Evolutionary conservation across 768 basidiomycete species (phyloP).

Genomic region (Tephrocybe rancida): DNA sequence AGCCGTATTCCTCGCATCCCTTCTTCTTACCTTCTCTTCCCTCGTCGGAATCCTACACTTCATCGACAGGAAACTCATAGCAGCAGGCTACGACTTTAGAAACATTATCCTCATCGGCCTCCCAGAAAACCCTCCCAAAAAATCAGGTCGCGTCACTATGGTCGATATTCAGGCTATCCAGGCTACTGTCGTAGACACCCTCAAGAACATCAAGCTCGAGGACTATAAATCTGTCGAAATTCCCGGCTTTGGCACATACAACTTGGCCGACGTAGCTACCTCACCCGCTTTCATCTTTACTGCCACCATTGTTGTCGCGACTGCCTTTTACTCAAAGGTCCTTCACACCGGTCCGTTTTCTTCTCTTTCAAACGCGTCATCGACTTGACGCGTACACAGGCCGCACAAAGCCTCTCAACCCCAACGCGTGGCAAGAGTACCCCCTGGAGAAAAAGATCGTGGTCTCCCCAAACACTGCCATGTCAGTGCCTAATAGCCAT

Average conservation of each 20-base stretch:
- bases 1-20: conserved; percentile 54
- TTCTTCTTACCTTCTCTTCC: conserved; percentile 44
- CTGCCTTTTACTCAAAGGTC: conserved; percentile 57
- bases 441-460: conserved; percentile 78
- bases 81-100: conserved; percentile 59
- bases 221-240: conserved; percentile 35
- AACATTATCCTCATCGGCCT: conserved; percentile 68
- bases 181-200: conserved; percentile 12
- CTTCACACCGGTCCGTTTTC: conserved; percentile 39
- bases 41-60: conserved; percentile 49
- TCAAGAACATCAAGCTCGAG: conserved; percentile 26
- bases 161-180: conserved; percentile 21
- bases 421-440: conserved; percentile 81
- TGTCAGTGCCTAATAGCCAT: conserved; percentile 50
- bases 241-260: conserved; percentile 36
- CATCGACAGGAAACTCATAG: conserved; percentile 44
- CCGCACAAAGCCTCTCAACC: conserved; percentile 67
- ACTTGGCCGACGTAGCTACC: conserved; percentile 37
- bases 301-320: conserved; percentile 48
- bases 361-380: conserved; percentile 13
- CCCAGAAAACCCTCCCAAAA: conserved; percentile 25
- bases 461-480: conserved; percentile 94
- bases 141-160: conserved; percentile 16
- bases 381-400: conserved; percentile 36
- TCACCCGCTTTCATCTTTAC: conserved; percentile 56